These are phyloP conservation scores for Nitzschia sp. DNA, from an alignment of 108 stramenopile genomes.

Conservation along the genomic window DNA sequence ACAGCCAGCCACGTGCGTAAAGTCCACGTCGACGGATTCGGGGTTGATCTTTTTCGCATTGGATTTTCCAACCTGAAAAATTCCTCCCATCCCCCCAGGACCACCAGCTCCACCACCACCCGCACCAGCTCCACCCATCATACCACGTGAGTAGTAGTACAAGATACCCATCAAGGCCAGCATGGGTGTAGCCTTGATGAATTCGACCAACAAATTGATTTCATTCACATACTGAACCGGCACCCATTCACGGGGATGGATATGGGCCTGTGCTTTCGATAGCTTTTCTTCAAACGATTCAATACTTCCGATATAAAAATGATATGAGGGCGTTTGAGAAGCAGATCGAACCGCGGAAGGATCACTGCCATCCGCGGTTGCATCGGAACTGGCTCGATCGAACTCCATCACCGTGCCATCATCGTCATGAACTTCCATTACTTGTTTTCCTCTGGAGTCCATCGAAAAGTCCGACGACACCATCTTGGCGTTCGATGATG, in stretches of 20 bases:
- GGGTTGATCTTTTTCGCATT: slow-evolving; percentile 88
- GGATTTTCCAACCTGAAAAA: slow-evolving; percentile 85
- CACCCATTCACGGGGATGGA: slow-evolving; percentile 84
- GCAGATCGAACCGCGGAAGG: slow-evolving; percentile 11
- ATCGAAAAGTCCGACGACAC: neutral
- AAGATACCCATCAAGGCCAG: slow-evolving; percentile 77
- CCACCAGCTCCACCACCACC: slow-evolving; percentile 70
- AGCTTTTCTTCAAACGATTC: slow-evolving; percentile 97
- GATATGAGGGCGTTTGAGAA: slow-evolving; percentile 53
- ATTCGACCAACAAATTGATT: slow-evolving; percentile 81
- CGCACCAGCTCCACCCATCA: slow-evolving; percentile 73
- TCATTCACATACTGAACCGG: slow-evolving; percentile 95
- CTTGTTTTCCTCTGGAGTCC: neutral
- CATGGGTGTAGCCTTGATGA: slow-evolving; percentile 75
- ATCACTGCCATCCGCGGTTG: neutral
- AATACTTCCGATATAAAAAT: slow-evolving; percentile 96
- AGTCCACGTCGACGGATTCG: slow-evolving; percentile 85
- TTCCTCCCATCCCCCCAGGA: slow-evolving; percentile 69
- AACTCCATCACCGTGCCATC: slow-evolving; percentile 32
- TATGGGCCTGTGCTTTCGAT: slow-evolving; percentile 85
- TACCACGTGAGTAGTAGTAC: slow-evolving; percentile 78
- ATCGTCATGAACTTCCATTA: neutral
- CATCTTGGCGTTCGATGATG: slow-evolving; percentile 3
- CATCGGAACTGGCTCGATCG: neutral
- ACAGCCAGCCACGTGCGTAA: slow-evolving; percentile 98